Evolutionary conservation across 1,139 yeast genomes (phyloP).

Genomic region (Kodamaea arcana): DNA sequence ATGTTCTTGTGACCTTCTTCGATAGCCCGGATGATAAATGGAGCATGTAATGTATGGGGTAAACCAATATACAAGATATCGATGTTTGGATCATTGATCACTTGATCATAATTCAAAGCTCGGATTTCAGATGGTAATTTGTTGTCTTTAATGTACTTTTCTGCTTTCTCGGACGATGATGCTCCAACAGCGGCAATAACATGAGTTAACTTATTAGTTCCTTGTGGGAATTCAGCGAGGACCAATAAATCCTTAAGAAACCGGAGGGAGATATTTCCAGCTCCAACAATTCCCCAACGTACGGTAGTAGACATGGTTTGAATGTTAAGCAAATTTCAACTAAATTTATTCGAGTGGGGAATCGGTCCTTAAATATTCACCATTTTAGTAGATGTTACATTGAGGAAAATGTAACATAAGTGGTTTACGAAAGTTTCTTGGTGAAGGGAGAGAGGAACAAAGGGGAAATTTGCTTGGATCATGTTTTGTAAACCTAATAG

Average conservation of each 20-base stretch:
- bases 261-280: slow-evolving; percentile 41
- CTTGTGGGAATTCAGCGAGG: slow-evolving; percentile 12
- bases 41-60: slow-evolving; percentile 55
- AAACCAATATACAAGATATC: slow-evolving; percentile 57
- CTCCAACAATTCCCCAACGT: slow-evolving; percentile 45
- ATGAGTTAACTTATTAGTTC: slow-evolving; percentile 25
- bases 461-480: too few species aligned
- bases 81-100: slow-evolving; percentile 42
- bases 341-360: too few species aligned
- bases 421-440: too few species aligned
- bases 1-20: slow-evolving; percentile 51
- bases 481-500: too few species aligned
- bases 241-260: slow-evolving; percentile 35
- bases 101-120: slow-evolving; percentile 22
- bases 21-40: slow-evolving; percentile 46
- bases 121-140: slow-evolving; percentile 5
- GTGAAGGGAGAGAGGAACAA: too few species aligned
- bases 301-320: too few species aligned
- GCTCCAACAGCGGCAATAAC: slow-evolving; percentile 31
- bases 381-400: neutral
- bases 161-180: slow-evolving; percentile 25
- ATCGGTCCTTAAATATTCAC: too few species aligned
- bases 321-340: too few species aligned
- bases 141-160: slow-evolving; percentile 17
- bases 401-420: neutral